Evolutionary conservation across 495 filamentous ascomycete genomes (phyloP), one percentile per base, ranked within the genome.

Genomic region (Podospora appendiculata): DNA sequence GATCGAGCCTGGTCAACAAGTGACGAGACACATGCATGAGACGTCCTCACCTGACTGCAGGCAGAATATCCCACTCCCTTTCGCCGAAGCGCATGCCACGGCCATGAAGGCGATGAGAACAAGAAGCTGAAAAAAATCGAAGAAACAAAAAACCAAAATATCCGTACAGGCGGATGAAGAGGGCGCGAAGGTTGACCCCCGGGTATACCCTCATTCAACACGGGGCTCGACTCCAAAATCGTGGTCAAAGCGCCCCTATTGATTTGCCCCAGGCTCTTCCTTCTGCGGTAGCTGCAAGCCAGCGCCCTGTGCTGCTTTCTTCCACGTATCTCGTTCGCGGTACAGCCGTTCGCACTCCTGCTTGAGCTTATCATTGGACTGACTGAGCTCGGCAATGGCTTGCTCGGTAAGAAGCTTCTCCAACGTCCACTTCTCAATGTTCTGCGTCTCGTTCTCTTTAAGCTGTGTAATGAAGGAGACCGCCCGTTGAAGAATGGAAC

Each of bases 341-440:
- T 84, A 87, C 16, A 84, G 81, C 17, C 83, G 75, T 51, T 88
- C 80, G 55, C 81, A 82, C 57, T 91, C 88, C 32, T 75, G 70
- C 73, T 96, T 95, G 53, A 96, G 73, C 66, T 95, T 95, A 51
- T 95, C 88, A 64, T 92, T 93, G 51, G 86, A 89, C 4, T 79
- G 72, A 60, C 86, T 92, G 54, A 98, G 83, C 66, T 98, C 92
- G 19, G 80, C 80, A 54, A 98, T 95, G 14, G 94, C 94, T 66
- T 96, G 90, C 62, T 91, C 90, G 4, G 90, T 93, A 0, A 96
- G 81, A 42, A 97, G 82, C 70, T 96, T 97, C 73, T 95, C 92
- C 18, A 95, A 77, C 16, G 95, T 95, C 87, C 93, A 98, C 65
- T 95, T 94, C 67, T 96, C 90, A 52, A 90, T 89, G 64, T 95